Evolutionary conservation across 1,284 basidiomycete genomes (phyloP), one percentile per base, ranked within the genome.

Genomic region (Melampsora americana): DNA sequence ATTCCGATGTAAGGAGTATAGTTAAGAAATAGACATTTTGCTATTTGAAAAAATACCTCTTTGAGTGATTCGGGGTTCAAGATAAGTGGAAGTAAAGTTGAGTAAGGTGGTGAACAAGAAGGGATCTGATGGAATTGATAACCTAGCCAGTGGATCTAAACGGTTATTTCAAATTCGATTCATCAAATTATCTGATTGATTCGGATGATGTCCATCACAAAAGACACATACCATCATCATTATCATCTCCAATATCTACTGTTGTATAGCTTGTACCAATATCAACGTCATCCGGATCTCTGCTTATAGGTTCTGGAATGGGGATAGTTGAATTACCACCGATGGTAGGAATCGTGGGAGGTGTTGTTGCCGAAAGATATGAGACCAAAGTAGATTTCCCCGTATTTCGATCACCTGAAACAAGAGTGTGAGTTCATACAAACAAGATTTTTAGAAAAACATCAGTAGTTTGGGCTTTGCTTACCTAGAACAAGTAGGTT

Each of bases 231-330:
- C 93, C 93, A 87, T 93, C 92, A 80, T 95, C 92, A 2, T 88
- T 90, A 48, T 94, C 92, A 80, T 93, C 92, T 75, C 88, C 86
- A 50, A 93, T 87, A 81, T 93, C 90, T 14, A 91, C 87, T 86
- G 91, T 92, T 80, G 93, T 90, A 81, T 93, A 95, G 44, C 92
- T 92, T 76, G 95, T 83, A 0, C 92, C 90, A 83, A 93, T 90
- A 80, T 92, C 90, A 9, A 84, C 82, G 83, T 77, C 70, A 18
- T 78, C 60, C 44, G 78, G 65, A 64, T 71, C 62, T 69, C 76
- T 70, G 5, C 77, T 74, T 7, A 64, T 66, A 12, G 78, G 69
- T 69, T 78, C 70, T 44, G 78, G 42, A 32, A 79, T 64, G 9
- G 75, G 77, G 23, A 89, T 87, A 79, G 87, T 88, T 46, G 84